Base-by-base conservation (phyloP, 1,284 basidiomycete species). In the Trichosporon sp. region DNA sequence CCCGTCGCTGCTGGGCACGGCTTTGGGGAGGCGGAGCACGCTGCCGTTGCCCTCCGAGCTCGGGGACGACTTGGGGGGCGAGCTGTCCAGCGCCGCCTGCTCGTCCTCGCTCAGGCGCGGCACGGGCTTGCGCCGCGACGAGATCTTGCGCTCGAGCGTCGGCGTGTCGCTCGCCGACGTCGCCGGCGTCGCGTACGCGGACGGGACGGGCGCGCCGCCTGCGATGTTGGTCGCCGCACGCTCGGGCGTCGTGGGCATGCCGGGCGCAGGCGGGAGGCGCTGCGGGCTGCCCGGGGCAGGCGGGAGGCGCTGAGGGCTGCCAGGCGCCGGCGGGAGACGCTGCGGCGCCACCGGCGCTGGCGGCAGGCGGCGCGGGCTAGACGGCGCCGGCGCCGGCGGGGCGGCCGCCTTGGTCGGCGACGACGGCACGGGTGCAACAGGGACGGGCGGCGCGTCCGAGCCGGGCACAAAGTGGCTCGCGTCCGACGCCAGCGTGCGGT, bases 111-210 rank as follows among this genome's bases (percentile, higher is more conserved):
- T 32, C n/a, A 73, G 66, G 13, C 58, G 65, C 11, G 72, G 72
- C n/a, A 73, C 72, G 21, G 72, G 70, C 65, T 73, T 73, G 47
- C 72, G 70, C 12, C 72, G 64, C n/a, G 69, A 47, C n/a, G 64
- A 66, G 18, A 34, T 68, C 67, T 71, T 71, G 63, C 72, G 69
- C 65, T 70, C 71, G 13, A 42, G 21, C 7, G 29, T 29, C 3
- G 47, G 47, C 2, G 64, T 38, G 18, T 47, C 47, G 34, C 8
- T 38, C 9, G 47, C 13, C 3, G 53, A 1, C 27, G 44, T 3
- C 12, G 34, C 34, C 23, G 2, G 21, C 21, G 29, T n/a, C 2
- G 35, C n/a, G 23, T 29, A 56, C n/a, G 56, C 56, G 11, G 29
- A 29, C 9, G 65, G 65, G 12, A 29, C 56, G 27, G 34, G 56